Conservation (phyloP, 345 rosid genomes). For the Bretschneidera sinensis region DNA sequence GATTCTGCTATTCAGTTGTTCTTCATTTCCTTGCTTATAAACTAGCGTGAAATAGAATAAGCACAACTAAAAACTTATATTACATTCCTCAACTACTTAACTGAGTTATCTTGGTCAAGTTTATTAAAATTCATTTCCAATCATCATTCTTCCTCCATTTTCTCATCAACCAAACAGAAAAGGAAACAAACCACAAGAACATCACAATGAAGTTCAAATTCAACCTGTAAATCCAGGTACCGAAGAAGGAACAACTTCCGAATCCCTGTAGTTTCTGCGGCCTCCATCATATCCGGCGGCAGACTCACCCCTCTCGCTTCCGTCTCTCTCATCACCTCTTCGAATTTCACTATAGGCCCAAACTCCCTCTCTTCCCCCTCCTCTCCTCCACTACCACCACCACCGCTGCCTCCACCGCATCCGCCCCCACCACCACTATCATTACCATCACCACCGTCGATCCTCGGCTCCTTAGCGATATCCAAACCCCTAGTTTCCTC, state of each 20-base stretch:
- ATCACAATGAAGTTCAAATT: not conserved
- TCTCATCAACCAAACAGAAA: slow-evolving; percentile 8
- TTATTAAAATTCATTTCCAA: not conserved
- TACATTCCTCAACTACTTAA: slow-evolving; percentile 4
- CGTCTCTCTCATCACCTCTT: slow-evolving; percentile 62
- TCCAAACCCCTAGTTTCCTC: not conserved
- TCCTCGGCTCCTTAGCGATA: not conserved
- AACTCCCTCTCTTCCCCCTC: slow-evolving; percentile 62
- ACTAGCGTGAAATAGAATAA: too few relatives aligned
- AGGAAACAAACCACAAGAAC: not conserved
- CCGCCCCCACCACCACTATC: slow-evolving; percentile 28
- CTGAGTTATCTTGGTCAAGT: not conserved
- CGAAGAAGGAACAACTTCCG: slow-evolving; percentile 62
- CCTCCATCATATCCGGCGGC: slow-evolving; percentile 77
- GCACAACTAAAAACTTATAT: too few relatives aligned
- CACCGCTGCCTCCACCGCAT: slow-evolving; percentile 33
- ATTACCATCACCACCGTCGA: slow-evolving; percentile 13
- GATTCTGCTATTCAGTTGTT: too few relatives aligned
- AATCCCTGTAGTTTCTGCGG: slow-evolving; percentile 61
- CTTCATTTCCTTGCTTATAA: too few relatives aligned
- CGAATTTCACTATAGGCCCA: slow-evolving; percentile 68
- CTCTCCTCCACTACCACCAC: slow-evolving; percentile 31
- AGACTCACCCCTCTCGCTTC: slow-evolving; percentile 56
- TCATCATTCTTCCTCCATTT: not conserved
- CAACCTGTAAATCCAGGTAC: slow-evolving; percentile 80